A percentile compares a stretch with the other conserved stretches of the same genome.
phyloP scores from a whole-genome alignment of 1,284 basidiomycete species.

The Singerocomus rubriflavus region DNA sequence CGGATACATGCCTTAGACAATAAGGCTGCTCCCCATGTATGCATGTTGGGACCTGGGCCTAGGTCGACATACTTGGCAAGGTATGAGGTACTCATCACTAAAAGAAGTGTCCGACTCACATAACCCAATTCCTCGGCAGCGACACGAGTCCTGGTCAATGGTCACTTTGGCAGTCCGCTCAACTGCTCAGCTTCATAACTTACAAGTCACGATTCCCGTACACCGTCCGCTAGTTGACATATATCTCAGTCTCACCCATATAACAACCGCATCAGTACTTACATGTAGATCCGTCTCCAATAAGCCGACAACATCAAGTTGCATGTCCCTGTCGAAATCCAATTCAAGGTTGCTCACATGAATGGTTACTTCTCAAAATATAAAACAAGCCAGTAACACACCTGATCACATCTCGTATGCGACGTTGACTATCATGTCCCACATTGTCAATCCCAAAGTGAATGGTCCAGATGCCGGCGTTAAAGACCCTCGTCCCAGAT shows the following conservation, averaged over 20 bases:
- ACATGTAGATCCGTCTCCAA: slow-evolving; percentile 88
- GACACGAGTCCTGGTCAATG: slow-evolving; percentile 59
- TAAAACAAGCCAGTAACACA: slow-evolving; percentile 28
- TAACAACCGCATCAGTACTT: slow-evolving; percentile 27
- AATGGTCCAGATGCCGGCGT: slow-evolving; percentile 92
- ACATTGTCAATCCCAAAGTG: slow-evolving; percentile 87
- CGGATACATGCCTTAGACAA: slow-evolving; percentile 63
- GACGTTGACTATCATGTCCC: slow-evolving; percentile 79
- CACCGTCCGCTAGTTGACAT: slow-evolving; percentile 60
- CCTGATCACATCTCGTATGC: slow-evolving; percentile 73
- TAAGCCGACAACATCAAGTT: slow-evolving; percentile 79
- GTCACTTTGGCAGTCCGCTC: not conserved
- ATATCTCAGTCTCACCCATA: not conserved
- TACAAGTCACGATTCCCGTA: slow-evolving; percentile 89
- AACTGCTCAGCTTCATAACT: slow-evolving; percentile 27
- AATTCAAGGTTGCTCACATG: not conserved
- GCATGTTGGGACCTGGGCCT: slow-evolving; percentile 85
- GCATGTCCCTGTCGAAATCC: slow-evolving; percentile 57
- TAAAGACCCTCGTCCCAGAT: slow-evolving; percentile 66
- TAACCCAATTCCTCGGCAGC: slow-evolving; percentile 81
- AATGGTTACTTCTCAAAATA: not conserved
- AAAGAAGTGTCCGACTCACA: slow-evolving; percentile 42
- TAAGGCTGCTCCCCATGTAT: slow-evolving; percentile 89
- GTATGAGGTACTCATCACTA: slow-evolving; percentile 5
- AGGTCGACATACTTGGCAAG: slow-evolving; percentile 64